Base-by-base conservation (phyloP, 768 basidiomycete genomes). In the Pisolithus orientalis region DNA sequence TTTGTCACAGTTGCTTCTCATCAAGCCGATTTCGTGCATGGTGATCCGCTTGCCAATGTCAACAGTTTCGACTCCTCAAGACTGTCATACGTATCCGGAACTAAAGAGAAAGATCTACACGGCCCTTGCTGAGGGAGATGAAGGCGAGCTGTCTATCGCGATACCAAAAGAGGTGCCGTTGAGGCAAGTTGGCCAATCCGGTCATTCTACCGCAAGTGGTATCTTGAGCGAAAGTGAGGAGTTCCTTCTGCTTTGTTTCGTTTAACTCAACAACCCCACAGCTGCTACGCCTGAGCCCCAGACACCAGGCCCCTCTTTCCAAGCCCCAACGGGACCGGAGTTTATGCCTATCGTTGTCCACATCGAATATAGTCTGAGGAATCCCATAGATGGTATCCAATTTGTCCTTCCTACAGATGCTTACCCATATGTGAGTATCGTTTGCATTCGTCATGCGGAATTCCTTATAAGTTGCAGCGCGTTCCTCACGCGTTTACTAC, bases 401-500 rank as follows among this genome's bases (percentile, higher is more conserved):
- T 94, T 94, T 60, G 82, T 94, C 40, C 56, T 86, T 21, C 90
- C 90, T 2, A 83, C 80, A 38, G 90, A 94, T 57, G 71, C 82
- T n/a, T 83, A 89, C 70, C 89, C 91, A 59, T 83, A 88, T 63
- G 91, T 93, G 67, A 76, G 90, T 76, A 11, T 29, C 51, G 55
- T 50, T 53, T 39, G 10, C 54, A 39, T 50, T 37, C 39, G 29
- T 50, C 11, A 31, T 21, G 32, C 44, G 49, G 27, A 45, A 42
- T 47, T 52, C 53, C 58, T 68, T 37, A 68, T 53, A 11, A 27
- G 28, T 53, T 51, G 13, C 52, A 95, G 91, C 87, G 90, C 57
- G 83, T 94, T 54, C 95, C 95, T 45, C 96, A 98, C 70, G 86
- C 87, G 43, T 98, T 87, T 62, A 92, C 94, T 3, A 87, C 85